Evolutionary conservation across 2,329 filamentous ascomycete species (phyloP).

Genomic region (Calonectria crousiana): DNA sequence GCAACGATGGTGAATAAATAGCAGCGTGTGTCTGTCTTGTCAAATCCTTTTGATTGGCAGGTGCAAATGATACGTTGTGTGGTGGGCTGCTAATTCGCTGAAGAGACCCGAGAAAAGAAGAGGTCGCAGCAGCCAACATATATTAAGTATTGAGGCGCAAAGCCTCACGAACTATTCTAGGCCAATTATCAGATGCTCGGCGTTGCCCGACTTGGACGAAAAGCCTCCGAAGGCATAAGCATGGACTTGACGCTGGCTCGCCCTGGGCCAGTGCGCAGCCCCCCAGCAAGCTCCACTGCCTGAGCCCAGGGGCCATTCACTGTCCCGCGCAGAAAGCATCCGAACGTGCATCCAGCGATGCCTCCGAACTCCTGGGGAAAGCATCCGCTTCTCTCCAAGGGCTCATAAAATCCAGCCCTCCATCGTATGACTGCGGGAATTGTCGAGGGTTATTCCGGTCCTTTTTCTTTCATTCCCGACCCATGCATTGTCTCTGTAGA

Average conservation of each 20-base stretch:
- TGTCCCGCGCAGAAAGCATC: neutral
- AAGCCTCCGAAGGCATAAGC: slow-evolving; percentile 9
- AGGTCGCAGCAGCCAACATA: neutral
- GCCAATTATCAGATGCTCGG: neutral
- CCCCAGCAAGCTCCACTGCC: neutral
- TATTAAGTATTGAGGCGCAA: neutral
- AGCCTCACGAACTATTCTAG: neutral
- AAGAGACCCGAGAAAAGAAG: neutral
- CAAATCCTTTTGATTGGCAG: neutral
- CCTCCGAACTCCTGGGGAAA: neutral
- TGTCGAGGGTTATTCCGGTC: neutral
- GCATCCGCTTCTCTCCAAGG: neutral
- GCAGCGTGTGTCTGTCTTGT: too few relatives aligned
- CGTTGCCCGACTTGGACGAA: slow-evolving; percentile 5
- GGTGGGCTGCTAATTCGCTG: neutral
- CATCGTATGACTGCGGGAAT: slow-evolving; percentile 28
- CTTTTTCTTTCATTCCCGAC: neutral
- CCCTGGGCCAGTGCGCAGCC: neutral
- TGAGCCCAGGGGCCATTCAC: neutral
- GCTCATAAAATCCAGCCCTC: neutral
- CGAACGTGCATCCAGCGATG: neutral
- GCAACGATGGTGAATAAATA: neutral
- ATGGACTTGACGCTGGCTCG: neutral
- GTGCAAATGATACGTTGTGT: neutral
- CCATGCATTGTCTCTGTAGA: too few relatives aligned